Evolutionary conservation across 2,329 filamentous ascomycete species (phyloP), one percentile per base, ranked within the genome.

Genomic region (Laburnicola sp.): DNA sequence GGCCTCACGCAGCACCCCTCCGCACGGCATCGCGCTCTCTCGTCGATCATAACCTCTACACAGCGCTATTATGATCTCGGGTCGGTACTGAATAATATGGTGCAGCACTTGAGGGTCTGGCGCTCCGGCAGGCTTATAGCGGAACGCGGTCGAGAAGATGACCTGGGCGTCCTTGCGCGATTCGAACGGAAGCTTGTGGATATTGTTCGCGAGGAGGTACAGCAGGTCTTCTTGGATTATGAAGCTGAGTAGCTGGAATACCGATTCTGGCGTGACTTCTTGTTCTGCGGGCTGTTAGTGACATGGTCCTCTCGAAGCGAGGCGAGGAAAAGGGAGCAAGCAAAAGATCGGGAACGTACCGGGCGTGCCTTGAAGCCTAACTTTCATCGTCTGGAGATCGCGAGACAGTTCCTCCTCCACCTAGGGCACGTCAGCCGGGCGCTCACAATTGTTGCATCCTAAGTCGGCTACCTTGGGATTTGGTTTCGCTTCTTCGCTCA

Each of bases 141-240:
- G 89, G 71, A 97, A 91, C 61, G 95, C 88, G 72, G 93, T 94
- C 35, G 91, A 96, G 76, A 97, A 94, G 70, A 97, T 94, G 57
- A 94, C 89, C 72, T 97, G 93, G 9, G 90, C 89, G 69, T 97
- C 93, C 78, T 97, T 97, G 67, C 93, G 87, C 32, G 92, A 90
- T 77, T 99, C 94, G 78, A 99, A 99, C 0, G 93, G 91, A 3
- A 99, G 82, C 45, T 87, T 84, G 74, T 90, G 86, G 39, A 99
- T 87, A 68, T 88, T 88, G 54, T 86, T 82, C 21, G 93, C 91
- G 51, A 99, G 86, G 45, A 89, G 80, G 63, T 89, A 89, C 37
- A 99, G 85, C 6, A 99, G 81, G 71, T 96, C 91, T 76, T 97
- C 91, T 70, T 92, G 86, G 63, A 97, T 88, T 56, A 96, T 85